Evolutionary conservation across 768 basidiomycete species (phyloP).

Genomic region (Trametes punicea): DNA sequence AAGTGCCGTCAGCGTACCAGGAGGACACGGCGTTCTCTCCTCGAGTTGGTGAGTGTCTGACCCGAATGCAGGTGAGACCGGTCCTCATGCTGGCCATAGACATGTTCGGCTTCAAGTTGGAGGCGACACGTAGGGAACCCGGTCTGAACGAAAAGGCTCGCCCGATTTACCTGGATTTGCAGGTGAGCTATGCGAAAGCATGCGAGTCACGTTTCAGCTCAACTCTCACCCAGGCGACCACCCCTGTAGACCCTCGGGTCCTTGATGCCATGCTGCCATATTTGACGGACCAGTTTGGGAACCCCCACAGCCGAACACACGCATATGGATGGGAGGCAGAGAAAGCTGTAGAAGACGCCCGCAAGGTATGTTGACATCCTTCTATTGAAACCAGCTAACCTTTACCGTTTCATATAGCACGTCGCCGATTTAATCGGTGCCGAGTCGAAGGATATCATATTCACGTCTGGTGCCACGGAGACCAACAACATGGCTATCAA

Average conservation of each 20-base stretch:
- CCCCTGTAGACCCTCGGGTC: conserved; percentile 95
- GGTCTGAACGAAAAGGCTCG: conserved; percentile 59
- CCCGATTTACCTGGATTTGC: conserved; percentile 98
- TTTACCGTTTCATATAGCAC: conserved; percentile 45
- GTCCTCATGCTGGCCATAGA: conserved; percentile 42
- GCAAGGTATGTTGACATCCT: conserved; percentile 53
- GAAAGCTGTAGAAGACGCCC: conserved; percentile 86
- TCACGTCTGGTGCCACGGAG: conserved; percentile 98
- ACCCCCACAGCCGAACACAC: conserved; percentile 97
- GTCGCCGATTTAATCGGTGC: conserved; percentile 93
- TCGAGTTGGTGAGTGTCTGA: conserved; percentile 49
- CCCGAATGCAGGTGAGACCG: background rate
- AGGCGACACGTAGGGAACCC: conserved; percentile 56
- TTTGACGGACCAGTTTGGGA: conserved; percentile 93
- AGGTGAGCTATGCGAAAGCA: conserved; percentile 43
- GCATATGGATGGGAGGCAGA: conserved; percentile 99
- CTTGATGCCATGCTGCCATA: conserved; percentile 96
- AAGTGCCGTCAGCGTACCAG: conserved; percentile 71
- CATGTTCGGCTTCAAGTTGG: conserved; percentile 87
- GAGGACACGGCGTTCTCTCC: conserved; percentile 70
- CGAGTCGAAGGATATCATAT: conserved; percentile 91
- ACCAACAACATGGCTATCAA: conserved; percentile 98
- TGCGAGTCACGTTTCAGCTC: background rate
- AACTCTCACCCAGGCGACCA: conserved; percentile 71
- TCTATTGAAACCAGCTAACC: background rate